Evolutionary conservation across 2,329 filamentous ascomycete species (phyloP).

Genomic region (Ophiostoma australiae): DNA sequence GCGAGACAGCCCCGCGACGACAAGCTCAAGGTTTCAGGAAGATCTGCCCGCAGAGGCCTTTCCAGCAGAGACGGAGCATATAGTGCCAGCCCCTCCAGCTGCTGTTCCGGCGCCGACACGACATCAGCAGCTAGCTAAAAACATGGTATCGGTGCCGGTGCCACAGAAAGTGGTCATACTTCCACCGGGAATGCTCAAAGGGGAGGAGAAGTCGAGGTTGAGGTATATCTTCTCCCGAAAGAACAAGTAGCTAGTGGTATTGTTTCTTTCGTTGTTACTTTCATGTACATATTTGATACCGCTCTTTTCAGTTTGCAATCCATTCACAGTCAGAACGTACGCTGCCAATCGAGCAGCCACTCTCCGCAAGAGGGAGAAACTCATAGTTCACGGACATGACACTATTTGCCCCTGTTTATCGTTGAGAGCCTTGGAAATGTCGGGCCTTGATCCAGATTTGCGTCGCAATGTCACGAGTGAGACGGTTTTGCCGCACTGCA

Average conservation of each 20-base stretch:
- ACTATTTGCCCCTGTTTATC: no score
- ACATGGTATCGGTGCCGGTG: background rate
- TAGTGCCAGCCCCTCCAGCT: background rate
- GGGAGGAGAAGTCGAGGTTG: background rate
- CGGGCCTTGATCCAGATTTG: background rate
- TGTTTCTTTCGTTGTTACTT: no score
- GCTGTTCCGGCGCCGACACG: background rate
- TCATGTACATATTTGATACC: background rate
- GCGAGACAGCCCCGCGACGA: background rate
- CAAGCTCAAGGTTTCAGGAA: background rate
- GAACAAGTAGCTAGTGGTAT: background rate
- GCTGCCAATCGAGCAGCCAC: background rate
- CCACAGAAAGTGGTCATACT: background rate
- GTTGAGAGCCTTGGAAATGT: background rate
- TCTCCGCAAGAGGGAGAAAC: background rate
- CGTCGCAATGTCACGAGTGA: no score
- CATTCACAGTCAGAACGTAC: background rate
- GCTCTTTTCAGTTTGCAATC: background rate
- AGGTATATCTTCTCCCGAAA: background rate
- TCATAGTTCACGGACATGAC: background rate
- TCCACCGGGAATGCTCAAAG: background rate
- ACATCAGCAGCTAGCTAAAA: background rate
- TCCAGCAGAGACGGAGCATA: background rate
- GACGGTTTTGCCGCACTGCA: no score
- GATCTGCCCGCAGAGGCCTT: background rate